Percentiles rank a stretch among this genome's conserved stretches.
Evolutionary conservation across 805 yeast genomes (phyloP).

Genomic region (Metschnikowia borealis): DNA sequence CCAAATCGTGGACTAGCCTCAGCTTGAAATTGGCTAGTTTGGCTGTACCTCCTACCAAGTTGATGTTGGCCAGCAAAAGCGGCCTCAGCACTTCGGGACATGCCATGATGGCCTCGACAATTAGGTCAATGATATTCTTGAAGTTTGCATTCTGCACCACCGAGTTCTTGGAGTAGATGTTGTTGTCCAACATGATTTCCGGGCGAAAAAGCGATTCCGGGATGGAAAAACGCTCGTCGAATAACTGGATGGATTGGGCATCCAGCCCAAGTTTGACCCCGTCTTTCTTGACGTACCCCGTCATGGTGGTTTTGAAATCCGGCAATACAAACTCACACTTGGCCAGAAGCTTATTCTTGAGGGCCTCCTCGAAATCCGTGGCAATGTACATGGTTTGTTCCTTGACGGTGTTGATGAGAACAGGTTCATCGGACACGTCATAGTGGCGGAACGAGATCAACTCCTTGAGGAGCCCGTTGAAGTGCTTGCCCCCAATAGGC

Average conservation of each 20-base stretch:
- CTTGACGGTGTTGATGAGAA: constrained; percentile 79
- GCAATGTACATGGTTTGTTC: constrained; percentile 75
- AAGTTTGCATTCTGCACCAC: constrained; percentile 48
- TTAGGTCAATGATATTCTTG: constrained; percentile 70
- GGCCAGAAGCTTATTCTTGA: constrained; percentile 33
- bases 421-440: constrained; percentile 87
- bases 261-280: constrained; percentile 36
- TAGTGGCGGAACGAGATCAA: constrained; percentile 86
- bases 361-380: constrained; percentile 46
- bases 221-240: constrained; percentile 81
- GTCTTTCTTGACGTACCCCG: constrained; percentile 59
- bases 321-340: constrained; percentile 78
- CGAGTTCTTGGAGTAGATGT: constrained; percentile 23
- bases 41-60: constrained; percentile 79
- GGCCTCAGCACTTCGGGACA: constrained; percentile 76
- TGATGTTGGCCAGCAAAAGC: constrained; percentile 72
- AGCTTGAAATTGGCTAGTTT: constrained; percentile 62
- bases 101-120: constrained; percentile 62
- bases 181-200: constrained; percentile 47
- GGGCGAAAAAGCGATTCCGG: constrained; percentile 91
- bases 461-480: constrained; percentile 81
- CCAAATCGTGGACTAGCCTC: constrained; percentile 58
- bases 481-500: constrained; percentile 81
- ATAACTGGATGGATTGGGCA: constrained; percentile 61
- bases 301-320: constrained; percentile 73